phyloP scores from a whole-genome alignment of 306 rosid species.

The Prunus dulcis region DNA sequence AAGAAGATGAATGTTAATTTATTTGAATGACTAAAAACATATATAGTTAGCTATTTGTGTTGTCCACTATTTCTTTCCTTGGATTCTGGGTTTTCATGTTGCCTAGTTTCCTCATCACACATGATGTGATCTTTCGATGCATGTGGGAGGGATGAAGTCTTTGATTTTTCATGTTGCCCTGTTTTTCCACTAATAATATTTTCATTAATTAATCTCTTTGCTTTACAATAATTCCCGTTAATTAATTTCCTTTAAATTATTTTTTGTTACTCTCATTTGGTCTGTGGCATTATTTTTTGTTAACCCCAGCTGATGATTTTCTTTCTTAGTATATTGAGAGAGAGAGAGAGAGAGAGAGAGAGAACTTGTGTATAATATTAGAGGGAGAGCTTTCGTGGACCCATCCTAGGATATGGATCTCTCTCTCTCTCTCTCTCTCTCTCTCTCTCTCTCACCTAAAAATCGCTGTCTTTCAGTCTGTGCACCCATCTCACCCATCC shows the following conservation, averaged over 20 bases:
- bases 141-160: slow-evolving; percentile 19
- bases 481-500: slow-evolving; percentile 53
- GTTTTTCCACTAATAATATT: neutral
- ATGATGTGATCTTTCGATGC: slow-evolving; percentile 25
- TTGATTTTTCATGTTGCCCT: neutral
- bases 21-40: slow-evolving; percentile 7
- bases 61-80: slow-evolving; percentile 40
- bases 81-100: slow-evolving; percentile 86
- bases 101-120: slow-evolving; percentile 77
- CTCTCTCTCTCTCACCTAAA: slow-evolving; percentile 52
- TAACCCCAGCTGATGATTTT: neutral
- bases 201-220: neutral
- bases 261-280: neutral
- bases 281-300: neutral
- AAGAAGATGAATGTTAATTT: slow-evolving; percentile 8
- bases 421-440: slow-evolving; percentile 33
- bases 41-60: neutral
- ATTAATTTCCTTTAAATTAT: neutral
- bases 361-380: neutral
- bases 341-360: too few species aligned
- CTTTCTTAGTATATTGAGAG: neutral
- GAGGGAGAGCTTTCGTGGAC: slow-evolving; percentile 31
- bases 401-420: slow-evolving; percentile 39
- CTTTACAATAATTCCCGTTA: neutral
- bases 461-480: slow-evolving; percentile 67